Percentiles rank a stretch among this genome's conserved stretches.
Evolutionary conservation across 208 protist species (phyloP).

Genomic region (Leishmania guyanensis): DNA sequence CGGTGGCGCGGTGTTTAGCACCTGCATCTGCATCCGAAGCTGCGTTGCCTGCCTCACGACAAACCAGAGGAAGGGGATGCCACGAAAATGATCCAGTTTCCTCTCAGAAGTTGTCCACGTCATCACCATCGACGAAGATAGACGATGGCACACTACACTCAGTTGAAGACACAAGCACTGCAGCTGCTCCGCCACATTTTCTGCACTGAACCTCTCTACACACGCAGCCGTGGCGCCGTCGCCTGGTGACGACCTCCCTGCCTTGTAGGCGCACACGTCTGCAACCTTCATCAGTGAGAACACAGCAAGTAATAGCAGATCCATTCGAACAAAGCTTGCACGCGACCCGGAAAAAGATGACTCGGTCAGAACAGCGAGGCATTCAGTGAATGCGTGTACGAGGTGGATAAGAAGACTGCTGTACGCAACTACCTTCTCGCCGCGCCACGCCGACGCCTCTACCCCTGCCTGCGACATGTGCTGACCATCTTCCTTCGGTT

Average conservation of each 20-base stretch:
- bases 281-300: constrained; percentile 12
- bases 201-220: background rate
- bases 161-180: background rate
- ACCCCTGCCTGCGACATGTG: background rate
- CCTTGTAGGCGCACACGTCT: background rate
- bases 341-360: background rate
- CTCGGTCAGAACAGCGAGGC: background rate
- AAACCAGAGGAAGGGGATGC: background rate
- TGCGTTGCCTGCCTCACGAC: background rate
- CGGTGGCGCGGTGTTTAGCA: background rate
- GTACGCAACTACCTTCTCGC: constrained; percentile 2
- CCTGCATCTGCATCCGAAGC: background rate
- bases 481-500: background rate
- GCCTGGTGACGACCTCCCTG: background rate
- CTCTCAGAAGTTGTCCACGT: background rate
- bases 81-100: background rate
- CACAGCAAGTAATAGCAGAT: constrained; percentile 12
- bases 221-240: background rate
- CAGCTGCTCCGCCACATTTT: background rate
- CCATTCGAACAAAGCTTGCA: background rate
- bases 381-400: background rate
- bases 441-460: background rate
- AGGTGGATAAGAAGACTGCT: background rate
- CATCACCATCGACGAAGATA: background rate
- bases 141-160: background rate